Percentiles rank a stretch among this genome's conserved stretches.
Evolutionary conservation across 2,329 filamentous ascomycete genomes (phyloP).

Genomic region (Botrytis medusae): DNA sequence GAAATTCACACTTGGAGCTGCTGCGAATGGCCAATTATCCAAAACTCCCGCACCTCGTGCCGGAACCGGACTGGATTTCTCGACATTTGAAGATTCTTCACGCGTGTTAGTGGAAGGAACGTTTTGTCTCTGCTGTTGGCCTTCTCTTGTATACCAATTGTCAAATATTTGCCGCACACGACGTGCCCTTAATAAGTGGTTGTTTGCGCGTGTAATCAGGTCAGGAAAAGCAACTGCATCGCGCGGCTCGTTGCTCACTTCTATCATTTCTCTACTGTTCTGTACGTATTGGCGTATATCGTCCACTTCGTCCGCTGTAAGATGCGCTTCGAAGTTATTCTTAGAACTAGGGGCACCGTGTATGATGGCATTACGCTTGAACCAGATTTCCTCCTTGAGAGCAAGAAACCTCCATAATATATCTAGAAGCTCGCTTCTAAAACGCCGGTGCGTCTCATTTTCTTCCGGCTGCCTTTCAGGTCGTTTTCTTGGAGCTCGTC

Average conservation of each 20-base stretch:
- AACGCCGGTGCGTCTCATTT: too few species aligned
- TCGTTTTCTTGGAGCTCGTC: not conserved
- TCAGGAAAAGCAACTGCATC: not conserved
- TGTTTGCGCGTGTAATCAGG: not conserved
- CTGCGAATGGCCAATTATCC: not conserved
- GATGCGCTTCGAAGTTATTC: not conserved
- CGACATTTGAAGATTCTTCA: not conserved
- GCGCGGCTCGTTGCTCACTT: not conserved
- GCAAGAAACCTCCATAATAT: not conserved
- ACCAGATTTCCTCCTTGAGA: not conserved
- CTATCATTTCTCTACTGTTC: not conserved
- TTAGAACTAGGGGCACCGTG: not conserved
- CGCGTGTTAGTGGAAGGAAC: not conserved
- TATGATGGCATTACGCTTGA: not conserved
- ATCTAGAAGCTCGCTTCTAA: not conserved
- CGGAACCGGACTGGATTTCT: fast-evolving
- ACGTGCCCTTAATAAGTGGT: not conserved
- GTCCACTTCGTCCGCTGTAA: not conserved
- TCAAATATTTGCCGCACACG: not conserved
- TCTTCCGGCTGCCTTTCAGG: not conserved
- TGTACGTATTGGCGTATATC: not conserved
- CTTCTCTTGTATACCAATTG: not conserved
- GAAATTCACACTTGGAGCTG: not conserved
- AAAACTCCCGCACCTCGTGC: not conserved
- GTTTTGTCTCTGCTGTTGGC: too few species aligned